Evolutionary conservation across 169 alveolate species (phyloP), one percentile per base, ranked within the genome.

Genomic region (Pseudocohnilembus persalinus): DNA sequence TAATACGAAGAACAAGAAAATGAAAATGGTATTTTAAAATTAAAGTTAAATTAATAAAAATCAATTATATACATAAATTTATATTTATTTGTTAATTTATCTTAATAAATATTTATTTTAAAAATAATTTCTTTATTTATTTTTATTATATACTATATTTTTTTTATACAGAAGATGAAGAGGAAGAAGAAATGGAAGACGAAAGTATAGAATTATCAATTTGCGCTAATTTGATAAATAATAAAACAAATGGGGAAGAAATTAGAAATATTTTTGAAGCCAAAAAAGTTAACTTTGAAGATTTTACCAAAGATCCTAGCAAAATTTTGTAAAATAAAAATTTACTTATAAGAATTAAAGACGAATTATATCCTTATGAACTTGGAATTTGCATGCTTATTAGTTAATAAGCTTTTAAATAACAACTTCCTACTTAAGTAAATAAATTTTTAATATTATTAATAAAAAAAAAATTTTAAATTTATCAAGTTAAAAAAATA

Each of bases 371-470:
- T 77, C 81, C 88, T 63, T 88, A 89, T 86, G 83, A 84, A 32
- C 65, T 88, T 30, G 95, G 91, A 1, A 88, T 88, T 16, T 87
- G 91, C 15, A 73, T 88, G 11, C 76, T 91, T 30, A 34, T 91
- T n/a, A 83, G 90, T 1, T 34, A 77, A 77, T 77, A 84, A 0
- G 92, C 89, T 0, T 91, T 88, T 75, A 80, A 83, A 30, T 27
- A 83, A 34, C 83, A 88, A 28, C 83, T 90, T 0, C 82, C 91
- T 28, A 65, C 76, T 29, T 81, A 77, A 32, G 81, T 79, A 11
- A 64, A 33, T 32, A 82, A 88, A n/a, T 65, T 49, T 11, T 49
- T 11, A 49, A 49, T 49, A 49, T 11, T 11, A 20, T n/a, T n/a
- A n/a, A n/a, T n/a, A n/a, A n/a, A n/a, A n/a, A n/a, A n/a, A n/a